These are phyloP conservation scores for Aspergillus tubingensis DNA, from an alignment of 2,329 filamentous ascomycete genomes.

Conservation along the genomic window DNA sequence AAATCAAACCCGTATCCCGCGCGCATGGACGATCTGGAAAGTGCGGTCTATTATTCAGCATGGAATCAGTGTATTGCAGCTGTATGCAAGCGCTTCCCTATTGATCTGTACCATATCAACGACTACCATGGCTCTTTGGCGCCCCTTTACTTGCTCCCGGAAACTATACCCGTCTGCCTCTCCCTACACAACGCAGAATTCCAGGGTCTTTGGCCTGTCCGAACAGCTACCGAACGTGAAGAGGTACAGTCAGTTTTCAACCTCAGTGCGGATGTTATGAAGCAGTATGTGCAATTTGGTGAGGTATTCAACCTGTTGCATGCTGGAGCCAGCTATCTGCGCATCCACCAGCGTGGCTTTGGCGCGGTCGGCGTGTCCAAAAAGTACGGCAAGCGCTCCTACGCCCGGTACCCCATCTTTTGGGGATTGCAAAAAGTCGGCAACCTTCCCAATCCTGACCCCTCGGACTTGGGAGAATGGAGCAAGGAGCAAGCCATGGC, in stretches of 20 bases:
- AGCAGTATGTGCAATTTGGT: slow-evolving; percentile 65
- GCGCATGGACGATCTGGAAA: slow-evolving; percentile 68
- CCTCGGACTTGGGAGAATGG: slow-evolving; percentile 56
- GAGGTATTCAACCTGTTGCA: slow-evolving; percentile 69
- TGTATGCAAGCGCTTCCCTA: slow-evolving; percentile 61
- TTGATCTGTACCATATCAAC: slow-evolving; percentile 67
- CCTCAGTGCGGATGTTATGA: slow-evolving; percentile 56
- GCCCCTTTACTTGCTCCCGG: slow-evolving; percentile 64
- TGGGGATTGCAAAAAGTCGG: slow-evolving; percentile 65
- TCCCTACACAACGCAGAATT: slow-evolving; percentile 70
- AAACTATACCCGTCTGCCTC: slow-evolving; percentile 61
- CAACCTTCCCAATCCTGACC: slow-evolving; percentile 65
- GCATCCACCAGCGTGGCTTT: slow-evolving; percentile 66
- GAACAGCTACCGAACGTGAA: slow-evolving; percentile 58
- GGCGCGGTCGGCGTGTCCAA: slow-evolving; percentile 67
- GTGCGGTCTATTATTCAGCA: slow-evolving; percentile 66
- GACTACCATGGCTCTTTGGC: slow-evolving; percentile 65
- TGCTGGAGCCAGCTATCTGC: slow-evolving; percentile 63
- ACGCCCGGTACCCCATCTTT: slow-evolving; percentile 67
- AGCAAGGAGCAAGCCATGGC: slow-evolving; percentile 57
- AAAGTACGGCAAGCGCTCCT: slow-evolving; percentile 68
- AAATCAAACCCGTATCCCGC: slow-evolving; percentile 64
- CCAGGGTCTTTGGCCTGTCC: slow-evolving; percentile 67
- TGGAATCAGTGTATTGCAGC: slow-evolving; percentile 70
- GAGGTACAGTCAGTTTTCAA: slow-evolving; percentile 67